Conservation (phyloP, 73 alveolate genomes). For the Symbiodinium pilosum region DNA sequence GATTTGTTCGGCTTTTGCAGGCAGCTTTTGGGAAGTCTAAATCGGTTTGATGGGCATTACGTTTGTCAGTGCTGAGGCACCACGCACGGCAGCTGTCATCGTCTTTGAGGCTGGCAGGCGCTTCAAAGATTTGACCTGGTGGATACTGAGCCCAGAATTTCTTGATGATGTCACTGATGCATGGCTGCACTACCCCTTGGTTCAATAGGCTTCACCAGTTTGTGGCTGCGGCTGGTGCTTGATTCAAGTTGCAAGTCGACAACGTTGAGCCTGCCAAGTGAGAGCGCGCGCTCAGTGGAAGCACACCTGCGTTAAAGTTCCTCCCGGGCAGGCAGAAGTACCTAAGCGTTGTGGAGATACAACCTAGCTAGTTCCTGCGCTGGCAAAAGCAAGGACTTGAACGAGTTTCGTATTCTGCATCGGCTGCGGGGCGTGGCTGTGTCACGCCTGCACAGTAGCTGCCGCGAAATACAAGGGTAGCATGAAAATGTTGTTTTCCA, state of each 20-base stretch:
- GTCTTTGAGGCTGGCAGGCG: conserved; percentile 49
- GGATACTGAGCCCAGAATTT: conserved; percentile 57
- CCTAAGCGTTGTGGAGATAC: too few species aligned
- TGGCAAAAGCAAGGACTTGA: not conserved
- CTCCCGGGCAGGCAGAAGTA: too few species aligned
- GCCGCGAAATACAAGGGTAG: too few species aligned
- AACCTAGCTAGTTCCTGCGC: not conserved
- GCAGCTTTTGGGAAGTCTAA: not conserved
- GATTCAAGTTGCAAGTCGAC: too few species aligned
- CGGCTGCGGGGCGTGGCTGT: conserved; percentile 52
- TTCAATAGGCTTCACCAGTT: too few species aligned
- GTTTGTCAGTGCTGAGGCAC: not conserved
- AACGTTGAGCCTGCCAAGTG: too few species aligned
- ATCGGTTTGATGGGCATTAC: not conserved
- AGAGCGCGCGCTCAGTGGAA: too few species aligned
- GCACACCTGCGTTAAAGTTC: too few species aligned
- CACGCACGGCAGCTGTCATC: conserved; percentile 64
- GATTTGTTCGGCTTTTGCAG: too few species aligned
- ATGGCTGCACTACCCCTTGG: not conserved
- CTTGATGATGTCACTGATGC: not conserved
- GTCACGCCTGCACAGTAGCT: not conserved
- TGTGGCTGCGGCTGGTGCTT: too few species aligned
- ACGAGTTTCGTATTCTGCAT: conserved; percentile 37
- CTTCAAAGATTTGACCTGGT: conserved; percentile 51
- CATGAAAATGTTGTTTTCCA: too few species aligned